Evolutionary conservation across 2,329 filamentous ascomycete genomes (phyloP), one percentile per base, ranked within the genome.

Genomic region (Bimuria novae-zelandiae): DNA sequence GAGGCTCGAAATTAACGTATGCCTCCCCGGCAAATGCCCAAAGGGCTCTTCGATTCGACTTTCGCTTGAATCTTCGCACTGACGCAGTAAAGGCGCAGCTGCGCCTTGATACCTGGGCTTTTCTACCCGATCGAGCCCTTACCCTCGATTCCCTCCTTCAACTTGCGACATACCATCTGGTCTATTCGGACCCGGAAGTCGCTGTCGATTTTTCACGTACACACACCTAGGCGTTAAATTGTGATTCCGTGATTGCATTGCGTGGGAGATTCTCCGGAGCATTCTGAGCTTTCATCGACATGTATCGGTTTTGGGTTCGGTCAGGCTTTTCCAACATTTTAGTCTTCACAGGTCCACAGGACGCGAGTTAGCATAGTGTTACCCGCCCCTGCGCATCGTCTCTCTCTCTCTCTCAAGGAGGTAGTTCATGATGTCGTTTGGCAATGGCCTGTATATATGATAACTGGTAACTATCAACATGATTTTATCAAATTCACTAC

Each of bases 161-260:
- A 16, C 14, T 23, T 21, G 16, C 35, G 21, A 10, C 37, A 42
- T 51, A 44, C 37, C 14, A 25, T 40, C 25, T 42, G 8, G 17
- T 47, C 17, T 19, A 39, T 33, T 46, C 54, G 54, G 55, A 53
- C 49, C 53, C 52, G 52, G 27, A 27, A 42, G 41, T 53, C 49
- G 40, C 39, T 52, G 41, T 48, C 40, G 36, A 41, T 33, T 49
- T 44, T 43, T 21, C 30, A 43, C 53, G 46, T 55, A 27, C 35
- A 44, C 47, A 56, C 49, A 55, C 29, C 45, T 49, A 51, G 49
- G 61, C 58, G 55, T 60, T 57, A 51, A n/a, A 54, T 55, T 48
- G 58, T 55, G 55, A 42, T 61, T 52, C 52, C 53, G 48, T 60
- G 52, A 57, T 64, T 70, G 68, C 67, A 69, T 71, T 68, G 68